Percentiles rank a stretch among this genome's conserved stretches.
Evolutionary conservation across 768 basidiomycete species (phyloP).

Genomic region (Phanerochaete carnosa): DNA sequence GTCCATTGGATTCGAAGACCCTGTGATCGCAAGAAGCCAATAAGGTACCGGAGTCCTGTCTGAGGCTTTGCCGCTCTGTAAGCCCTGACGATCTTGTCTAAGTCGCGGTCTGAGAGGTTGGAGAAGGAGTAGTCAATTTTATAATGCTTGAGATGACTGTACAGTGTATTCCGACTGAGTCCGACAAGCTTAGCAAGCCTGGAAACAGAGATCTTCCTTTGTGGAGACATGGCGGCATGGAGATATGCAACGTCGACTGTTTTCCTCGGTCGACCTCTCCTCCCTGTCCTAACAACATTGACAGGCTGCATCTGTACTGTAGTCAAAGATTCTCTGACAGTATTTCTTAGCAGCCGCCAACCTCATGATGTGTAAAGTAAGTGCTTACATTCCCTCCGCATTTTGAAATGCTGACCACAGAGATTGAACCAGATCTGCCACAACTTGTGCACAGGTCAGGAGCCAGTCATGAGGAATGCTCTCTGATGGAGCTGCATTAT

Average conservation of each 20-base stretch:
- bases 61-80: conserved; percentile 13
- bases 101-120: neutral
- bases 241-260: neutral
- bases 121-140: neutral
- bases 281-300: neutral
- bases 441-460: neutral
- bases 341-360: neutral
- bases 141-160: neutral
- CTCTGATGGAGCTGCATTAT: neutral
- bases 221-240: neutral
- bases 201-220: neutral
- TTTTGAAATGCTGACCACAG: neutral
- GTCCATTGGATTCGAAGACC: conserved; percentile 24
- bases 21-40: conserved; percentile 25
- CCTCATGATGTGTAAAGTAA: neutral
- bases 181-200: neutral
- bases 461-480: neutral
- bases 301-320: no score
- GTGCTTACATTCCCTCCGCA: neutral
- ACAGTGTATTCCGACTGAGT: neutral
- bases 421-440: neutral
- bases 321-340: neutral
- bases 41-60: conserved; percentile 27
- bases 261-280: neutral
- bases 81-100: neutral